Percentiles rank a stretch among this genome's conserved stretches.
These are phyloP conservation scores for Sugiyamaella valdiviana DNA, from an alignment of 805 yeast species.

Conservation along the genomic window DNA sequence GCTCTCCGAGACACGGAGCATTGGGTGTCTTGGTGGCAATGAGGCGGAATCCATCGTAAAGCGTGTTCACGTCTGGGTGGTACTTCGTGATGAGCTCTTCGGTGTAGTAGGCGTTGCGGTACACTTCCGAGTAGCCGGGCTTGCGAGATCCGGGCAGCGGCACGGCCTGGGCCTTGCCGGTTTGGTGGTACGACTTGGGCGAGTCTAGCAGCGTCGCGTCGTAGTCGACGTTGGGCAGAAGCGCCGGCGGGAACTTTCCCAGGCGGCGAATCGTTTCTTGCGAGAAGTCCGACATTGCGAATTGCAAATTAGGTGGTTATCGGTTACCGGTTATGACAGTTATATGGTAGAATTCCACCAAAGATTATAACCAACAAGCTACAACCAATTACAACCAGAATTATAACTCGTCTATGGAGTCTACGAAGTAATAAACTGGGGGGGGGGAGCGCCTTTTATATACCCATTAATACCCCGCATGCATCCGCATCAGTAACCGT, in stretches of 20 bases:
- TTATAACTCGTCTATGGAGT: too few species aligned
- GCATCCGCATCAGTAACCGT: too few species aligned
- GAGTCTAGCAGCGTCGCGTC: not conserved
- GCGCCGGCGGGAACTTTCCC: slow-evolving; percentile 8
- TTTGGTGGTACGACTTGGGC: not conserved
- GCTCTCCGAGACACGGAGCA: slow-evolving; percentile 35
- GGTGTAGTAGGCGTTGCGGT: slow-evolving; percentile 39
- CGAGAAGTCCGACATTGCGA: not conserved
- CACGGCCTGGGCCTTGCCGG: slow-evolving; percentile 32
- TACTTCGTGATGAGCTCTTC: slow-evolving; percentile 27
- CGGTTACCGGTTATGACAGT: too few species aligned
- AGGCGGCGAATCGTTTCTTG: slow-evolving; percentile 10
- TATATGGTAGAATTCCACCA: too few species aligned
- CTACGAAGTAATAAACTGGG: too few species aligned
- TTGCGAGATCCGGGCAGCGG: slow-evolving; percentile 37
- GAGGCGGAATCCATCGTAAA: slow-evolving; percentile 32
- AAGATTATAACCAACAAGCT: too few species aligned
- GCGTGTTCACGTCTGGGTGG: slow-evolving; percentile 37
- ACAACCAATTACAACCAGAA: too few species aligned
- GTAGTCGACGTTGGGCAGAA: slow-evolving; percentile 8
- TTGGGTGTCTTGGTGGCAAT: slow-evolving; percentile 27
- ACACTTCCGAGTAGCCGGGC: slow-evolving; percentile 47
- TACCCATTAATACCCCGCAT: too few species aligned
- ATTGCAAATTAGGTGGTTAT: not conserved
- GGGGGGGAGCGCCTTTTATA: too few species aligned